These are phyloP conservation scores for Suhomyces tanzawaensis DNA, from an alignment of 805 yeast genomes.

Conservation along the genomic window DNA sequence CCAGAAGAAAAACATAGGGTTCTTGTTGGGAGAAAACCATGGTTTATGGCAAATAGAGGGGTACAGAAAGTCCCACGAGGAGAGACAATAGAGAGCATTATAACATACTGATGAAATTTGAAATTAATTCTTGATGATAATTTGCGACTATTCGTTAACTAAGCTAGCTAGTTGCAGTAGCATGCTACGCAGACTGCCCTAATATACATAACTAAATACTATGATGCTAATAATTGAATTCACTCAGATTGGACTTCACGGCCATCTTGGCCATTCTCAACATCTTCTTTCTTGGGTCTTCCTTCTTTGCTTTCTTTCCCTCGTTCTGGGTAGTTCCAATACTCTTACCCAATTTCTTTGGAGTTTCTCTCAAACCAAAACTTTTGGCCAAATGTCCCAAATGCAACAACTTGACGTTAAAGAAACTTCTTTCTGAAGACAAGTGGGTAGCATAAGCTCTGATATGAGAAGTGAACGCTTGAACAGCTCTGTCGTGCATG, in stretches of 20 bases:
- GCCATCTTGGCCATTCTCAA: conserved; percentile 71
- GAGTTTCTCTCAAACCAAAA: conserved; percentile 93
- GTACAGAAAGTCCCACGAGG: conserved; percentile 15
- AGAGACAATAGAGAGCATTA: neutral
- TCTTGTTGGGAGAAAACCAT: conserved; percentile 73
- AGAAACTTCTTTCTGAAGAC: conserved; percentile 70
- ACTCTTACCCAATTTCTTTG: conserved; percentile 66
- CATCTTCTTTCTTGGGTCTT: conserved; percentile 72
- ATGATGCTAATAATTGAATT: conserved; percentile 59
- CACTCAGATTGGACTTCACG: conserved; percentile 60
- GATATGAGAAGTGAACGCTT: conserved; percentile 84
- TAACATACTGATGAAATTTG: neutral
- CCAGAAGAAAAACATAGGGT: conserved; percentile 55
- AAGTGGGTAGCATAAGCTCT: conserved; percentile 97
- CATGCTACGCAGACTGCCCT: neutral
- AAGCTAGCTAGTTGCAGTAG: too few relatives aligned
- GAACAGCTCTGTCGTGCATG: conserved; percentile 64
- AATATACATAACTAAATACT: neutral
- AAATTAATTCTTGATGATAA: neutral
- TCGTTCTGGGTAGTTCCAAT: conserved; percentile 31
- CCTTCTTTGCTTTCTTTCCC: conserved; percentile 46
- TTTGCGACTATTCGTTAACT: neutral
- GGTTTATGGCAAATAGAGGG: conserved; percentile 56
- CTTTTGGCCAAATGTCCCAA: conserved; percentile 95
- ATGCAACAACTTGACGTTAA: conserved; percentile 81